Evolutionary conservation across 2,329 filamentous ascomycete genomes (phyloP).

Genomic region (Apiospora arundinis): DNA sequence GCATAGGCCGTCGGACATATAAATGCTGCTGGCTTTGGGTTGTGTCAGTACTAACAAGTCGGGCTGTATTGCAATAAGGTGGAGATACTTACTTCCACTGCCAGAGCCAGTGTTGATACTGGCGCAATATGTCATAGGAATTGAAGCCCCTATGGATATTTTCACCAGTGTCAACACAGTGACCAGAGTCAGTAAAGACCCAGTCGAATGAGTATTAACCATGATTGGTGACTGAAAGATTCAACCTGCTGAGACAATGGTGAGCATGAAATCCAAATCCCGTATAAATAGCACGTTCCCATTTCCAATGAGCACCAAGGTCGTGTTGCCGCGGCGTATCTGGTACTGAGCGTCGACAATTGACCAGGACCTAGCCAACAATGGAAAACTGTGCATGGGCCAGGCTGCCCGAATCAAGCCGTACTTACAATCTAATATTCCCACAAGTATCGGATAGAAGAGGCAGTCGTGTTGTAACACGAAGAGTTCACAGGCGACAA

Average conservation of each 20-base stretch:
- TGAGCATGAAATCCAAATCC: neutral
- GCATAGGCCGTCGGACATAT: slow-evolving; percentile 75
- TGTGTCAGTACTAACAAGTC: neutral
- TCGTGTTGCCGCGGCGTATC: neutral
- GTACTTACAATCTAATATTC: neutral
- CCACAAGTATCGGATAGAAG: neutral
- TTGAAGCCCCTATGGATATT: slow-evolving; percentile 29
- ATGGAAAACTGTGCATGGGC: neutral
- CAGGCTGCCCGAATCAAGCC: neutral
- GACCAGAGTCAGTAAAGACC: slow-evolving; percentile 33
- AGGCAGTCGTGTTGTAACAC: neutral
- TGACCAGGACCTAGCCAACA: neutral
- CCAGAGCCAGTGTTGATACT: slow-evolving; percentile 52
- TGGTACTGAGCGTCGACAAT: neutral
- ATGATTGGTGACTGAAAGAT: slow-evolving; percentile 29
- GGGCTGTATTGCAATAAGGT: neutral
- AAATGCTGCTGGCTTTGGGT: slow-evolving; percentile 57
- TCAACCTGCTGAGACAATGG: neutral
- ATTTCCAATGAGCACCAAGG: neutral
- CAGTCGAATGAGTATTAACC: slow-evolving; percentile 29
- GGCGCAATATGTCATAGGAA: slow-evolving; percentile 52
- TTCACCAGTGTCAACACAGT: slow-evolving; percentile 31
- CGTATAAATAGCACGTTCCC: neutral
- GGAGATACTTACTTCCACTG: slow-evolving; percentile 48
- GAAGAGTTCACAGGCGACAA: neutral